Base-by-base conservation (phyloP, 2,329 filamentous ascomycete genomes). In the Exserohilum turcica region DNA sequence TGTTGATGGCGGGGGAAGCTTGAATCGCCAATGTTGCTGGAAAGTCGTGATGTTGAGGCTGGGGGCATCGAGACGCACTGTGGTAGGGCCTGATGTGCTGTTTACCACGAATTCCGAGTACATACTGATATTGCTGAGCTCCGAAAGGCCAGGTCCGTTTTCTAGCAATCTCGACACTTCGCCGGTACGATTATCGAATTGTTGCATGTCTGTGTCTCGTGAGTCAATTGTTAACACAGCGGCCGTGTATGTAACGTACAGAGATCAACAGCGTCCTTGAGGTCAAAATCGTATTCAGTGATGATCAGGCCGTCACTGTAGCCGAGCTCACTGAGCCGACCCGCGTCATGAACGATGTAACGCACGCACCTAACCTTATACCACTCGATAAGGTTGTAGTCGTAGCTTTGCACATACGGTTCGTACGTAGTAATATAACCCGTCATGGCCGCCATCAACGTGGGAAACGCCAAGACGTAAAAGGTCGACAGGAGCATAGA, bases 391-490 rank as follows among this genome's bases (percentile, higher is more conserved):
- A 73, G 54, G 46, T 68, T 67, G 3, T 52, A 32, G 1, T 63
- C 49, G 6, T 42, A 45, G n/a, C 71, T 61, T 24, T 70, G 59
- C 12, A 72, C 36, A 40, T 72, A 73, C 10, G 66, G 59, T 40
- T 65, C 50, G 28, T 61, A 68, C 3, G 64, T 68, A 29, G 65
- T 66, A 12, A 74, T 70, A 47, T 76, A 76, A n/a, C 74, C 74
- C 10, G 71, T 75, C 71, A 76, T 74, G 4, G 74, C 74, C 3
- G 65, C 69, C 58, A 74, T 64, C 7, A 75, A 57, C 2, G 74
- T 76, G 13, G 74, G 73, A 24, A 75, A 71, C 6, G 64, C 56
- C 6, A 76, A 55, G 29, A 75, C 68, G 52, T 73, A 76, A 3
- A 68, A 21, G 4, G 65, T 69, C 5, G 61, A 63, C 8, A 76